Evolutionary conservation across 345 rosid species (phyloP).

Genomic region (Noccaea bulbosa): DNA sequence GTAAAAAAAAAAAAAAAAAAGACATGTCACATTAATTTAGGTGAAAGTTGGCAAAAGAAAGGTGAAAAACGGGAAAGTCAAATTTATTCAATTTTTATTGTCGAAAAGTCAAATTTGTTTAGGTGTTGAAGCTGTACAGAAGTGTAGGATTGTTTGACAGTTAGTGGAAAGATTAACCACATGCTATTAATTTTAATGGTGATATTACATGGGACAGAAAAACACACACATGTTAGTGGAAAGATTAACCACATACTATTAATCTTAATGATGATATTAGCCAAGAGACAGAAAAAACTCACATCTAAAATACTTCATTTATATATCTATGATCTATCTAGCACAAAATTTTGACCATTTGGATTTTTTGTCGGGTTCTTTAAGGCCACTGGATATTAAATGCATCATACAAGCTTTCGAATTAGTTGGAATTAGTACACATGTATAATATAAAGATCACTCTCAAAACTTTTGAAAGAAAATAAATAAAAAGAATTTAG

Average conservation of each 20-base stretch:
- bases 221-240: slow-evolving; percentile 15
- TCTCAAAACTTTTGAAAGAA: slow-evolving; percentile 25
- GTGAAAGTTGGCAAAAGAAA: slow-evolving; percentile 32
- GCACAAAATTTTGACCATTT: slow-evolving; percentile 19
- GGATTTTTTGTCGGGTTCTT: slow-evolving; percentile 27
- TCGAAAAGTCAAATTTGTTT: slow-evolving; percentile 27
- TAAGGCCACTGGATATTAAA: slow-evolving; percentile 27
- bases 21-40: slow-evolving; percentile 31
- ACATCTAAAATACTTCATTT: slow-evolving; percentile 12
- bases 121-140: slow-evolving; percentile 4
- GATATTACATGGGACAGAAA: neutral
- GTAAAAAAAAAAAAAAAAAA: slow-evolving; percentile 1
- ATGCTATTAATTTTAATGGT: neutral
- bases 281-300: neutral
- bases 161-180: slow-evolving; percentile 23
- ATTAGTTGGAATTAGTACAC: slow-evolving; percentile 1
- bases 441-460: neutral
- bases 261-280: neutral
- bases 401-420: slow-evolving; percentile 24
- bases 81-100: slow-evolving; percentile 4
- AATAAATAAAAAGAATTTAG: slow-evolving; percentile 11
- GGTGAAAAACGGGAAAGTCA: slow-evolving; percentile 2
- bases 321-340: neutral
- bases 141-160: slow-evolving; percentile 14
- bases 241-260: slow-evolving; percentile 15